phyloP scores from a whole-genome alignment of 306 rosid genomes.

The Begonia peltatifolia region DNA sequence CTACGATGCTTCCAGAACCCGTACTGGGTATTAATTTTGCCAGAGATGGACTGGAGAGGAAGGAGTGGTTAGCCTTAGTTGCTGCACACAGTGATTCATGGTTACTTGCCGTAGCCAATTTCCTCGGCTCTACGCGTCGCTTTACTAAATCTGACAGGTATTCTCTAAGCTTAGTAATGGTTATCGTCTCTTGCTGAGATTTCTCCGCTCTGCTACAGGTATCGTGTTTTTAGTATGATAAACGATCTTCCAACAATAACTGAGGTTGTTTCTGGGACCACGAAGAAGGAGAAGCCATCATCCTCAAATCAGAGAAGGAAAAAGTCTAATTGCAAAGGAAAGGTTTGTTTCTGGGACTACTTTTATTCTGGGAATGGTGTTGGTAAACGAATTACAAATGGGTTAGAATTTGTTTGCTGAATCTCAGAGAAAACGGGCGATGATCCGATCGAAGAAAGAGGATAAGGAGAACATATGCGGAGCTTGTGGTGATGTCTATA shows the following conservation, averaged over 20 bases:
- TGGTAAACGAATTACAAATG: background rate
- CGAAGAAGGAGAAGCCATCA: constrained; percentile 19
- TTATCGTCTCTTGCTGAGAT: background rate
- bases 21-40: constrained; percentile 32
- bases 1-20: constrained; percentile 22
- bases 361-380: no score
- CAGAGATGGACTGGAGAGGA: constrained; percentile 27
- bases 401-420: background rate
- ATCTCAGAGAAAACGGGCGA: background rate
- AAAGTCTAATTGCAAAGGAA: background rate
- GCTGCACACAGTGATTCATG: constrained; percentile 31
- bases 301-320: no score
- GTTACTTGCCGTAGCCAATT: constrained; percentile 23
- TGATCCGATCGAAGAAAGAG: constrained; percentile 32
- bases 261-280: constrained; percentile 43
- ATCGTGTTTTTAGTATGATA: constrained; percentile 47
- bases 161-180: background rate
- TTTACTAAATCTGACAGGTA: constrained; percentile 27
- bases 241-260: constrained; percentile 66
- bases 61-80: constrained; percentile 30
- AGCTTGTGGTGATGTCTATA: constrained; percentile 52
- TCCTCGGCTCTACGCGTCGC: constrained; percentile 21
- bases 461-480: constrained; percentile 56
- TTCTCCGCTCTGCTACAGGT: constrained; percentile 24
- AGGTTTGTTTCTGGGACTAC: no score